phyloP scores from a whole-genome alignment of 2,329 filamentous ascomycete species.

The Xylaria arbuscula region DNA sequence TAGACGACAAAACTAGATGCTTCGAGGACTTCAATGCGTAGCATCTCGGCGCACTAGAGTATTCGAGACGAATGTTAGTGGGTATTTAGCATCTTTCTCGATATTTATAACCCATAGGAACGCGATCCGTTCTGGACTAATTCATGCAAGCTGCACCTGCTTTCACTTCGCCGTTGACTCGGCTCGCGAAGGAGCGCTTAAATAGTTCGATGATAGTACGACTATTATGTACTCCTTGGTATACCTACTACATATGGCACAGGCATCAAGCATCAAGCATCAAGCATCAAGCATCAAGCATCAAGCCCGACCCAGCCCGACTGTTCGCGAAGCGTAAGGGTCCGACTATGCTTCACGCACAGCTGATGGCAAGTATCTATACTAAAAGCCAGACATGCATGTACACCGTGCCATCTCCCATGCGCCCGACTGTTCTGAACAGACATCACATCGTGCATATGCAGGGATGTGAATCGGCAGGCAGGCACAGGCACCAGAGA shows the following conservation, averaged over 20 bases:
- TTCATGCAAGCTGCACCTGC: neutral
- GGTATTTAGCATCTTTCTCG: neutral
- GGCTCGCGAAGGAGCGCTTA: neutral
- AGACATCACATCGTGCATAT: conserved; percentile 29
- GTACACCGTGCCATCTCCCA: conserved; percentile 13
- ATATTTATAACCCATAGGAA: conserved; percentile 2
- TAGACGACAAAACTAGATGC: conserved; percentile 2
- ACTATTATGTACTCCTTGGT: neutral
- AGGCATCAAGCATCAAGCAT: too few species aligned
- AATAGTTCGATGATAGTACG: neutral
- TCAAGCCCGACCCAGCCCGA: neutral
- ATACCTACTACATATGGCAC: too few species aligned
- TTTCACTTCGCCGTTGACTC: neutral
- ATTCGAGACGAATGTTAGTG: neutral
- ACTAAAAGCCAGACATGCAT: neutral
- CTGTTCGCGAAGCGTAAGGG: conserved; percentile 4
- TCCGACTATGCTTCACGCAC: neutral
- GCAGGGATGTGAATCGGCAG: conserved; percentile 32
- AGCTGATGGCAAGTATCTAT: neutral
- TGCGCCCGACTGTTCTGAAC: neutral
- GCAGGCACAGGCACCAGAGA: conserved; percentile 27
- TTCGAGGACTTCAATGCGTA: conserved; percentile 3
- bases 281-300: neutral
- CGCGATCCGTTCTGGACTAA: neutral
- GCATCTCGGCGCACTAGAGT: neutral